phyloP scores from a whole-genome alignment of 2,329 filamentous ascomycete genomes.

The Penicillium sp. region DNA sequence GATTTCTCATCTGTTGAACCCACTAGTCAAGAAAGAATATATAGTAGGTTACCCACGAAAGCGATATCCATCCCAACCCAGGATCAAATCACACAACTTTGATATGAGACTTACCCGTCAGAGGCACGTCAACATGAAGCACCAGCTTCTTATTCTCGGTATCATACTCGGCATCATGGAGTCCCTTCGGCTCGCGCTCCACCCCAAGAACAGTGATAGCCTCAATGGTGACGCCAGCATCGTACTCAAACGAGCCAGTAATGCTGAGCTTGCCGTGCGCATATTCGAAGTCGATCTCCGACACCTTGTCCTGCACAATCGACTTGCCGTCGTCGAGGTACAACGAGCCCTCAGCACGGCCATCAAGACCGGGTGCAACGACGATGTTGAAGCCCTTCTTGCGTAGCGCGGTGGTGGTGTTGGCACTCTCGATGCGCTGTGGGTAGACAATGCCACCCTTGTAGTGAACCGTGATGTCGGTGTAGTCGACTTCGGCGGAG shows the following conservation, averaged over 20 bases:
- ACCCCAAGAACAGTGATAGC: conserved; percentile 32
- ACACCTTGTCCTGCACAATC: conserved; percentile 57
- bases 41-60: neutral
- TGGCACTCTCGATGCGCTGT: conserved; percentile 52
- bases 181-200: conserved; percentile 6
- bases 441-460: conserved; percentile 61
- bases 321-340: conserved; percentile 76
- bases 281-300: conserved; percentile 61
- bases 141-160: conserved; percentile 16
- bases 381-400: conserved; percentile 68
- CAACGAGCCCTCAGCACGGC: conserved; percentile 63
- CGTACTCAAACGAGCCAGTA: conserved; percentile 27
- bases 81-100: neutral
- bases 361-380: conserved; percentile 63
- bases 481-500: conserved; percentile 50
- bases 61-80: neutral
- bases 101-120: conserved; percentile 1
- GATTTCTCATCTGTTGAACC: too few species aligned
- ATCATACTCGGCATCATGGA: conserved; percentile 12
- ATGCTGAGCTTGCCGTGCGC: conserved; percentile 45
- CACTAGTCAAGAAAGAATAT: neutral
- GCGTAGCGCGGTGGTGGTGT: conserved; percentile 60
- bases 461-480: conserved; percentile 61
- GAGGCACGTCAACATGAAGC: conserved; percentile 18
- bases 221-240: conserved; percentile 30